Evolutionary conservation across 2,329 filamentous ascomycete species (phyloP).

Genomic region (Didymella exigua): DNA sequence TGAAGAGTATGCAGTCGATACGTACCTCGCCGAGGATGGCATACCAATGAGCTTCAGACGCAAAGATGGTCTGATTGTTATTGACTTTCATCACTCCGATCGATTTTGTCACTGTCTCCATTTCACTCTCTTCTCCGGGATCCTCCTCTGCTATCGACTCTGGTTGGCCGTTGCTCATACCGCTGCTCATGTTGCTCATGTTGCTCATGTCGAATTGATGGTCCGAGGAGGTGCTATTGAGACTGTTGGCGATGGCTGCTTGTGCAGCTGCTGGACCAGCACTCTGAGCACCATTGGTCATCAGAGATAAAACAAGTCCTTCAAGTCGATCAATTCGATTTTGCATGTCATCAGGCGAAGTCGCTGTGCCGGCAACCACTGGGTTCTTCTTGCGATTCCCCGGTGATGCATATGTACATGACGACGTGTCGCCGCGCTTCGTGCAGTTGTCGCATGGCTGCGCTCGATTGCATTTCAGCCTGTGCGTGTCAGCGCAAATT

Average conservation of each 20-base stretch:
- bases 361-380: constrained; percentile 60
- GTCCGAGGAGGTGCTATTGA: constrained; percentile 48
- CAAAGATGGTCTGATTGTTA: constrained; percentile 55
- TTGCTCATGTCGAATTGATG: constrained; percentile 58
- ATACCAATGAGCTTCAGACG: constrained; percentile 60
- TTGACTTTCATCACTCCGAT: constrained; percentile 61
- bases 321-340: constrained; percentile 95
- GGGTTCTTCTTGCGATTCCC: constrained; percentile 73
- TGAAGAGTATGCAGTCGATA: not conserved
- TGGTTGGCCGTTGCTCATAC: constrained; percentile 60
- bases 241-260: constrained; percentile 59
- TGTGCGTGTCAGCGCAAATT: constrained; percentile 40
- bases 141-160: constrained; percentile 61
- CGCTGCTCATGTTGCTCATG: constrained; percentile 61
- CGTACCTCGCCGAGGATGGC: constrained; percentile 58
- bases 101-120: constrained; percentile 57
- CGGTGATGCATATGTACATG: constrained; percentile 80
- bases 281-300: constrained; percentile 81
- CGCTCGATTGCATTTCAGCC: constrained; percentile 89
- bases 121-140: constrained; percentile 67
- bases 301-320: constrained; percentile 86
- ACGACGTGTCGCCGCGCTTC: constrained; percentile 79
- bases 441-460: constrained; percentile 94
- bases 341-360: constrained; percentile 92
- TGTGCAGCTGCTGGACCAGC: constrained; percentile 65